These are phyloP conservation scores for Quercus agrifolia DNA, from an alignment of 306 rosid species.

Conservation along the genomic window DNA sequence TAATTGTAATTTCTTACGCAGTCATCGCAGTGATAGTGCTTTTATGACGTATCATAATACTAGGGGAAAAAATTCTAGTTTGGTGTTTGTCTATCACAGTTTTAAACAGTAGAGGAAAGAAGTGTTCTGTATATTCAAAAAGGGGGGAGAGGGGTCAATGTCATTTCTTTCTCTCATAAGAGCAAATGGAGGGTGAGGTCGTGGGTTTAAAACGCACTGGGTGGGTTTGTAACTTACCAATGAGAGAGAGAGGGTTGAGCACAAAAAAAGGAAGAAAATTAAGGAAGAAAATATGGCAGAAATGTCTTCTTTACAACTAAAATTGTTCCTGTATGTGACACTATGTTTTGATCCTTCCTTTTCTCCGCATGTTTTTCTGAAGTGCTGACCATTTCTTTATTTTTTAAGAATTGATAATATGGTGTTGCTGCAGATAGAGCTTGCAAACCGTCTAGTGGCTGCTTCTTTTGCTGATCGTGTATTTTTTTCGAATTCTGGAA, in stretches of 20 bases:
- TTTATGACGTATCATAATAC: too few relatives aligned
- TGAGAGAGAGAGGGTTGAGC: not conserved
- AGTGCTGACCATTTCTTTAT: too few relatives aligned
- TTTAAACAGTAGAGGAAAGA: not conserved
- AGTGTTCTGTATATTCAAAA: not conserved
- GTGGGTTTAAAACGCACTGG: too few relatives aligned
- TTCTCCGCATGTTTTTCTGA: too few relatives aligned
- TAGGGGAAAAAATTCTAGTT: not conserved
- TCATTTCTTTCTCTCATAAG: too few relatives aligned
- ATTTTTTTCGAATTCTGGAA: conserved; percentile 85
- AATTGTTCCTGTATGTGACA: not conserved
- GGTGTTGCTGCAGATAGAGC: conserved; percentile 62
- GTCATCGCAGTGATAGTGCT: too few relatives aligned
- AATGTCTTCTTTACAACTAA: not conserved
- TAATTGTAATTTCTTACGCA: not conserved
- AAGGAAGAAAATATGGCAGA: not conserved
- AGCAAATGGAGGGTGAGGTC: too few relatives aligned
- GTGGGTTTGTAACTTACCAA: too few relatives aligned
- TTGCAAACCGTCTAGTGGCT: conserved; percentile 69
- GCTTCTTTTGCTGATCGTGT: conserved; percentile 87
- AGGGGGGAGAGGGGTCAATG: not conserved
- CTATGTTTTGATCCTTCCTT: too few relatives aligned
- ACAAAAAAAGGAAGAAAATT: not conserved
- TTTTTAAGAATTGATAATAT: not conserved
- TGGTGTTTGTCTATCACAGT: not conserved